These are phyloP conservation scores for Termitomyces sp. DNA, from an alignment of 768 basidiomycete species.

Conservation along the genomic window DNA sequence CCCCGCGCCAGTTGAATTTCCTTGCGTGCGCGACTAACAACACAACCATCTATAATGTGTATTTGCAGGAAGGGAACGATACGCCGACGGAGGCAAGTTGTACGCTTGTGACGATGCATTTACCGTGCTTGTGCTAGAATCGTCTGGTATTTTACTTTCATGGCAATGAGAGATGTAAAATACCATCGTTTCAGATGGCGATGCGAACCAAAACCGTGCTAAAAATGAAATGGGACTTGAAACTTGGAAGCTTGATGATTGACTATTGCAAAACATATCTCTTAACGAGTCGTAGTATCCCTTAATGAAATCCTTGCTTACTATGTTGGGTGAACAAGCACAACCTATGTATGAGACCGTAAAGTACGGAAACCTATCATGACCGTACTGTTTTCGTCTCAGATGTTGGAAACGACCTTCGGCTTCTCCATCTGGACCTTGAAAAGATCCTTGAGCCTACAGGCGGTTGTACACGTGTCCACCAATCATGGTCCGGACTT, in stretches of 20 bases:
- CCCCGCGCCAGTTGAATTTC: conserved; percentile 52
- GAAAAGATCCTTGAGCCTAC: conserved; percentile 13
- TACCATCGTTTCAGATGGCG: neutral
- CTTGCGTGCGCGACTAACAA: conserved; percentile 45
- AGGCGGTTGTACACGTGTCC: conserved; percentile 7
- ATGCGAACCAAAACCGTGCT: too few species aligned
- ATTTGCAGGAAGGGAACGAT: conserved; percentile 50
- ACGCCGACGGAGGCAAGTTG: conserved; percentile 37
- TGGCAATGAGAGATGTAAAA: neutral
- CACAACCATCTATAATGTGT: conserved; percentile 41
- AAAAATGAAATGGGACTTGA: too few species aligned
- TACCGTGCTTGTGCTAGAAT: conserved; percentile 39
- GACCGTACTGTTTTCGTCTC: conserved; percentile 5
- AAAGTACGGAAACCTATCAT: neutral
- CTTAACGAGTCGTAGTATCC: neutral
- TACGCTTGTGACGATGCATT: conserved; percentile 37
- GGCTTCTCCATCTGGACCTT: conserved; percentile 9
- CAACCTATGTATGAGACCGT: neutral
- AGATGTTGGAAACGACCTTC: neutral
- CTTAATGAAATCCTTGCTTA: neutral
- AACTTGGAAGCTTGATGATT: too few species aligned
- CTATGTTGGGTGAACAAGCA: neutral
- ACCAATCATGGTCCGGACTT: neutral
- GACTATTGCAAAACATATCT: neutral
- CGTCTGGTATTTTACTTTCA: too few species aligned